Conservation (phyloP, 75 land plant species). For the Selaginella moellendorffii region DNA sequence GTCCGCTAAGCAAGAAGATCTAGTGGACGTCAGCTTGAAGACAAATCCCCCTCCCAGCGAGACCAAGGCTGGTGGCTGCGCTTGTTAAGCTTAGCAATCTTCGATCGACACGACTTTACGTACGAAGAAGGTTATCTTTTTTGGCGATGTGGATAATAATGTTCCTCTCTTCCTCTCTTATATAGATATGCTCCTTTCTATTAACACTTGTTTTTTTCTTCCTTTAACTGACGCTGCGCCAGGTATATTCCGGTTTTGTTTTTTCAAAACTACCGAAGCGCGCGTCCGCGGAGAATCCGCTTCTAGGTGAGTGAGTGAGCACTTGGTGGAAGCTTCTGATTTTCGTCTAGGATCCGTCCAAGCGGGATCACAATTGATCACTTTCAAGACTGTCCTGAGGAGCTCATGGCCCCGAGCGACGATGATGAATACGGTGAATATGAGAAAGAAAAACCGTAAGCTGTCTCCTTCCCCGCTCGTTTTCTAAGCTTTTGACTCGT, state of each 20-base stretch:
- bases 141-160: no score
- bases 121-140: no score
- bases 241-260: background rate
- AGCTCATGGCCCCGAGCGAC: no score
- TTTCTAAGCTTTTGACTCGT: background rate
- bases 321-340: no score
- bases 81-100: conserved; percentile 30
- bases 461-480: no score
- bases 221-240: background rate
- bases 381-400: no score
- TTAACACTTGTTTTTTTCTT: background rate
- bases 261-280: background rate
- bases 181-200: background rate
- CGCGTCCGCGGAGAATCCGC: no score
- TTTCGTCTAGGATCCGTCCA: no score
- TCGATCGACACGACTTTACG: background rate
- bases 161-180: background rate
- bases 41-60: conserved; percentile 56
- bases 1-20: conserved; percentile 43
- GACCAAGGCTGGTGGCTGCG: conserved; percentile 48
- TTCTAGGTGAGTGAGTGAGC: no score
- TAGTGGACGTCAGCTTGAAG: conserved; percentile 44
- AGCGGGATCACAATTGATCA: no score
- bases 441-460: background rate
- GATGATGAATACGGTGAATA: background rate